Evolutionary conservation across 1,284 basidiomycete species (phyloP), one percentile per base, ranked within the genome.

Genomic region (Fomitopsis betulina): DNA sequence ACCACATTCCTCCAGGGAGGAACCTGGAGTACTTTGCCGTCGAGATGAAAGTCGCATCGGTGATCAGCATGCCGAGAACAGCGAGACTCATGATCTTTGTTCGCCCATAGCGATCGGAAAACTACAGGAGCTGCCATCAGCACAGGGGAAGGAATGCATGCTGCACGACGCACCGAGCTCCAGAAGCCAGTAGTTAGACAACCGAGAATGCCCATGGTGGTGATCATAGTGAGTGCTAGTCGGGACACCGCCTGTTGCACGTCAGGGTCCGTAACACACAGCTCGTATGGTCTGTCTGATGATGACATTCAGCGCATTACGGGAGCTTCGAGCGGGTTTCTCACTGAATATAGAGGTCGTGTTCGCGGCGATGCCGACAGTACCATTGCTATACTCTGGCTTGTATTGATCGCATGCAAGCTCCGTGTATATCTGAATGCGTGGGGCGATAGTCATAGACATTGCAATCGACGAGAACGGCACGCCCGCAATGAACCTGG

Each of bases 101-200:
- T 27, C 95, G 85, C 12, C 95, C 95, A 64, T 81, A 73, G 17
- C 90, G 80, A 70, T 97, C 95, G 1, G 92, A 94, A 25, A 89
- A 79, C 82, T 91, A 30, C 19, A 15, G 8, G 21, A 35, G 27
- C 9, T 5, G 17, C 19, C 37, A 30, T 25, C 12, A 42, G 59
- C 49, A 25, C 39, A 23, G 19, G 42, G 23, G 47, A 59, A 19
- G 10, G 15, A 5, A 43, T 35, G 47, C 47, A 55, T 47, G 25
- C 40, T 30, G 19, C 13, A 6, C 25, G 23, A 52, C 56, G 51
- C n/a, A 87, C 87, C 55, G 86, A 80, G 54, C 90, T 89, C 94
- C 94, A 96, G 80, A 85, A 93, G 2, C 84, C 92, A 3, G 90
- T 88, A 0, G 92, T 94, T 43, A 95, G 67, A 64, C 85, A 86